Evolutionary conservation across 441 rosid genomes (phyloP).

Genomic region (Eutrema salsugineum): DNA sequence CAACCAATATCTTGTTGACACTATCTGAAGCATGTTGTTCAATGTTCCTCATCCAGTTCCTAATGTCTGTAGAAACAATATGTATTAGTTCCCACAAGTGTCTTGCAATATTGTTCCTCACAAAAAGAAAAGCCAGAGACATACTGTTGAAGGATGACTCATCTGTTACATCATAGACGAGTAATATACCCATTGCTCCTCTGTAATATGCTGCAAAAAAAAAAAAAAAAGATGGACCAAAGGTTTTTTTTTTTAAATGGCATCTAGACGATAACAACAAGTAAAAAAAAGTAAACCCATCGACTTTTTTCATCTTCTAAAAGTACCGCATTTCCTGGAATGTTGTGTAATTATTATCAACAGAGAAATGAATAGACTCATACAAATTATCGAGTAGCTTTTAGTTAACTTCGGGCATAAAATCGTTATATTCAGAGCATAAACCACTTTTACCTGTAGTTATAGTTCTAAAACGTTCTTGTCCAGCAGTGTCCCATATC

Average conservation of each 20-base stretch:
- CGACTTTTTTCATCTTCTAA: not conserved
- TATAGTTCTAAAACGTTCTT: constrained; percentile 53
- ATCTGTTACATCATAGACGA: constrained; percentile 51
- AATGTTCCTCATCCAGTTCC: constrained; percentile 79
- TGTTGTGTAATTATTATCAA: not conserved
- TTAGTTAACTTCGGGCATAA: not conserved
- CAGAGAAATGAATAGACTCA: not conserved
- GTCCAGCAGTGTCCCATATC: constrained; percentile 60
- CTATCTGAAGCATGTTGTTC: constrained; percentile 77
- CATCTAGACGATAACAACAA: not conserved
- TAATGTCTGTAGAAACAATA: constrained; percentile 43
- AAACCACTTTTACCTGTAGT: constrained; percentile 33
- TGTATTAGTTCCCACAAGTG: constrained; percentile 1
- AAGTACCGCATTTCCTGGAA: not conserved
- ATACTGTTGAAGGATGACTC: constrained; percentile 54
- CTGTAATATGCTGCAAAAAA: constrained; percentile 57
- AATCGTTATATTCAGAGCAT: not conserved
- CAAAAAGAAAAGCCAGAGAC: constrained; percentile 11
- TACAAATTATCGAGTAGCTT: not conserved
- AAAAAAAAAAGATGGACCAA: not conserved
- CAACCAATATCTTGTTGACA: constrained; percentile 69
- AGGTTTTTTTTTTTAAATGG: too few relatives aligned
- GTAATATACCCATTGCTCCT: constrained; percentile 80
- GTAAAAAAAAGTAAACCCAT: not conserved
- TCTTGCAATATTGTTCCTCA: not conserved